Evolutionary conservation across 1,284 basidiomycete genomes (phyloP).

Genomic region (Psilocybe mexicana): DNA sequence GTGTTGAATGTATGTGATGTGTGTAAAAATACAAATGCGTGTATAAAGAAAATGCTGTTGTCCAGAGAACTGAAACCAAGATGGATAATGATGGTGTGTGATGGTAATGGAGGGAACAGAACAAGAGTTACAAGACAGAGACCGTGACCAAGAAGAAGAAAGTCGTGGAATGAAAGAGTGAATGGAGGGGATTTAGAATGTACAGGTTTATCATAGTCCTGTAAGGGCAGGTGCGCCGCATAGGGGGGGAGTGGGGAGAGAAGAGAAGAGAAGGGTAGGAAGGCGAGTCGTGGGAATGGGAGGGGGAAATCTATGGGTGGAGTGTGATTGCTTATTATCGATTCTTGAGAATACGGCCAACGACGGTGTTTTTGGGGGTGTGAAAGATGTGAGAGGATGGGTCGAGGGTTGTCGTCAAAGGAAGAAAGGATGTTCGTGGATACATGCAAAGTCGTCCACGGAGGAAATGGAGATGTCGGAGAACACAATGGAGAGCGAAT

Average conservation of each 20-base stretch:
- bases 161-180: no score
- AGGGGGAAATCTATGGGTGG: neutral
- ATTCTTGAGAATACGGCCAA: no score
- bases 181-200: neutral
- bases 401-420: no score
- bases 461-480: neutral
- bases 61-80: neutral
- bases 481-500: no score
- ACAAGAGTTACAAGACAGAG: no score
- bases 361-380: no score
- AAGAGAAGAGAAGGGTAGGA: neutral
- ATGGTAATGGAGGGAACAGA: neutral
- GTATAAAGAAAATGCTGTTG: neutral
- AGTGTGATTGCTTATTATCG: no score
- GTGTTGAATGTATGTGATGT: slow-evolving; percentile 2
- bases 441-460: neutral
- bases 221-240: neutral
- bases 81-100: neutral
- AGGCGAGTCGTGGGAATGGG: neutral
- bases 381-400: no score
- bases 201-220: neutral
- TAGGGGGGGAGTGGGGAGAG: neutral
- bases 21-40: slow-evolving; percentile 13
- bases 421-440: neutral
- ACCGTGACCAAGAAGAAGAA: no score